These are phyloP conservation scores for Entonaema liquescens DNA, from an alignment of 495 filamentous ascomycete species.

Conservation along the genomic window DNA sequence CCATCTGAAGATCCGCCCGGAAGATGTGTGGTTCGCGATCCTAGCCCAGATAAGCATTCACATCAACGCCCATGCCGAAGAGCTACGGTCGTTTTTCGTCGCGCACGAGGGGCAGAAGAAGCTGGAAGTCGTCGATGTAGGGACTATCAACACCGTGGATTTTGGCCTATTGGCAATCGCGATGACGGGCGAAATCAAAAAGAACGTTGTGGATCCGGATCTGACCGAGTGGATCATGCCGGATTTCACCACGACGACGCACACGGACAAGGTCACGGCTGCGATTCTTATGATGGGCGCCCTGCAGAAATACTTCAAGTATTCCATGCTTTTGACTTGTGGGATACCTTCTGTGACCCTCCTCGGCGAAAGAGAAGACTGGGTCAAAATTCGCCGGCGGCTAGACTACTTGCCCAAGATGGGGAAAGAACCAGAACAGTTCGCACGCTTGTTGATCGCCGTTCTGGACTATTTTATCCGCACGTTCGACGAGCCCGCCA, in stretches of 20 bases:
- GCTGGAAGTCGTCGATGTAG: slow-evolving; percentile 6
- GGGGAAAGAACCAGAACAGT: slow-evolving; percentile 46
- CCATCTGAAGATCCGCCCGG: slow-evolving; percentile 50
- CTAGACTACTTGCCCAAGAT: slow-evolving; percentile 50
- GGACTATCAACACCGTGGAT: neutral
- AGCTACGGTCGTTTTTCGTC: slow-evolving; percentile 49
- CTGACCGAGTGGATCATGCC: slow-evolving; percentile 40
- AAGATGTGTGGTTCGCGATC: slow-evolving; percentile 55
- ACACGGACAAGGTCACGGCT: slow-evolving; percentile 27
- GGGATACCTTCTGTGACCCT: slow-evolving; percentile 62
- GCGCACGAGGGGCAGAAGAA: slow-evolving; percentile 48
- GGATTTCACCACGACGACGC: slow-evolving; percentile 41
- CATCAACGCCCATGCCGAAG: slow-evolving; percentile 50
- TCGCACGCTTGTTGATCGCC: neutral
- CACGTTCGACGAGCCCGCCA: slow-evolving; percentile 3
- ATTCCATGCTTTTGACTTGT: slow-evolving; percentile 35
- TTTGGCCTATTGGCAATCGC: slow-evolving; percentile 1
- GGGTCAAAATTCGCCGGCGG: slow-evolving; percentile 44
- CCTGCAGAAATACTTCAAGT: slow-evolving; percentile 14
- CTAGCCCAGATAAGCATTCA: slow-evolving; percentile 46
- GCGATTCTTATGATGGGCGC: slow-evolving; percentile 27
- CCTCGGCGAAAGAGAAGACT: slow-evolving; percentile 55
- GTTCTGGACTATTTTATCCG: slow-evolving; percentile 4
- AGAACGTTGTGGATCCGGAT: slow-evolving; percentile 22
- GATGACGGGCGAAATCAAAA: neutral